Conservation (phyloP, 1,284 basidiomycete species). For the Apiotrichum montevideense region DNA sequence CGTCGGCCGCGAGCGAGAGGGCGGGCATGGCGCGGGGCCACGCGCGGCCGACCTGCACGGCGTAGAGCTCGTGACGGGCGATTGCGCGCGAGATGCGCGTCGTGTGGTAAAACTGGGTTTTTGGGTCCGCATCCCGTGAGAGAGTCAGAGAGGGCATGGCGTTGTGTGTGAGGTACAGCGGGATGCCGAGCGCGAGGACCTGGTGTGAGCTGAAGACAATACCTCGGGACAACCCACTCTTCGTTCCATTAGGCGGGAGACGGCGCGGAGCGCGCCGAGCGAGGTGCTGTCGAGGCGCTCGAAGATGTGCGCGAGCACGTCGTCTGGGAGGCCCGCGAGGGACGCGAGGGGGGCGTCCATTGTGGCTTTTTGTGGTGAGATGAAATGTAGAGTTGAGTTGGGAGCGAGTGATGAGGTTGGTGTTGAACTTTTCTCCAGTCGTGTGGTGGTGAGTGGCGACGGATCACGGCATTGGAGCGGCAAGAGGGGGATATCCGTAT, state of each 20-base stretch:
- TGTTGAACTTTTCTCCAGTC: too few relatives aligned
- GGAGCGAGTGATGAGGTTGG: too few relatives aligned
- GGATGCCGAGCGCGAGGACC: conserved; percentile 30
- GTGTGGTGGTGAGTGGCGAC: too few relatives aligned
- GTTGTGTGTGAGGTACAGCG: conserved; percentile 27
- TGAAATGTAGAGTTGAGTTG: too few relatives aligned
- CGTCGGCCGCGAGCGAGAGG: conserved; percentile 19
- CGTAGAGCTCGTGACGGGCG: conserved; percentile 23
- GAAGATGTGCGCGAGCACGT: conserved; percentile 30
- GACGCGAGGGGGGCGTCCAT: conserved; percentile 1
- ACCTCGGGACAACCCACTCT: conserved; percentile 22
- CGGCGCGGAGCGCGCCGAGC: conserved; percentile 17
- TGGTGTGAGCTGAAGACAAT: conserved; percentile 12
- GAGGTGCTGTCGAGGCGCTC: conserved; percentile 20
- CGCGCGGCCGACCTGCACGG: conserved; percentile 32
- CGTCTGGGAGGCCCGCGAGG: conserved; percentile 36
- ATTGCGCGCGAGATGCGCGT: conserved; percentile 21
- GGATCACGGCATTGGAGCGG: too few relatives aligned
- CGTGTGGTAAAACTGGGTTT: conserved; percentile 21
- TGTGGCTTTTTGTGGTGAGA: too few relatives aligned
- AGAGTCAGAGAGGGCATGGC: conserved; percentile 25
- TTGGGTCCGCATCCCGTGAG: conserved; percentile 17
- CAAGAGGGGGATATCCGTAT: too few relatives aligned
- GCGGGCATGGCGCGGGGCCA: conserved; percentile 39
- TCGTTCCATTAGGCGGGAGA: conserved; percentile 10